A percentile compares a stretch with the other conserved stretches of the same genome.
Conservation (phyloP, 2,329 filamentous ascomycete species). For the Piedraia hortae region DNA sequence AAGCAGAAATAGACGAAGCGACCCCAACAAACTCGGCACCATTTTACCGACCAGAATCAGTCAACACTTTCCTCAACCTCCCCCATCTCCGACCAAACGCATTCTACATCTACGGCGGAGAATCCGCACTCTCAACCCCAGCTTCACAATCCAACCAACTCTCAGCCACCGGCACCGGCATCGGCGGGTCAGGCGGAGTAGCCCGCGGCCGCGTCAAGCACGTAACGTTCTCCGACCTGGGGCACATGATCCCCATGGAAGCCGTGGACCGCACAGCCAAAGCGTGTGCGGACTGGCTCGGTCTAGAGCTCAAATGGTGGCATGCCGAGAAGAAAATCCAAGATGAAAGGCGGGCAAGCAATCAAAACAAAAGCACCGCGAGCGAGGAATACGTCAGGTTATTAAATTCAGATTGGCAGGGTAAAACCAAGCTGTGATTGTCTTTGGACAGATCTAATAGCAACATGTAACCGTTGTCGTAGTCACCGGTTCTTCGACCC, state of each 20-base stretch:
- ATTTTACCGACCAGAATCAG: conserved; percentile 41
- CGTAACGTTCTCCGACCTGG: conserved; percentile 33
- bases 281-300: conserved; percentile 14
- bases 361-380: conserved; percentile 9
- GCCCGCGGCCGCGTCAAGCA: conserved; percentile 38
- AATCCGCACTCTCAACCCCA: conserved; percentile 27
- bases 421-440: too few species aligned
- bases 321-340: too few species aligned
- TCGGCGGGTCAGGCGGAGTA: conserved; percentile 38
- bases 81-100: conserved; percentile 33
- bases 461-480: too few species aligned
- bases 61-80: conserved; percentile 28
- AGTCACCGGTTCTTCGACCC: too few species aligned
- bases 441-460: too few species aligned
- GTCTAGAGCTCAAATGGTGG: conserved; percentile 12
- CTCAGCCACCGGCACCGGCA: conserved; percentile 32
- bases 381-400: conserved; percentile 7
- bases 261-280: conserved; percentile 37
- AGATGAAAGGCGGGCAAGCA: too few species aligned
- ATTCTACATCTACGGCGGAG: conserved; percentile 40
- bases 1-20: conserved; percentile 12
- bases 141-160: conserved; percentile 30
- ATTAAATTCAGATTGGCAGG: conserved; percentile 6
- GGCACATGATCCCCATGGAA: conserved; percentile 72
- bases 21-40: conserved; percentile 16